Conservation (phyloP, 257 asterid genomes). For the Vinca minor region DNA sequence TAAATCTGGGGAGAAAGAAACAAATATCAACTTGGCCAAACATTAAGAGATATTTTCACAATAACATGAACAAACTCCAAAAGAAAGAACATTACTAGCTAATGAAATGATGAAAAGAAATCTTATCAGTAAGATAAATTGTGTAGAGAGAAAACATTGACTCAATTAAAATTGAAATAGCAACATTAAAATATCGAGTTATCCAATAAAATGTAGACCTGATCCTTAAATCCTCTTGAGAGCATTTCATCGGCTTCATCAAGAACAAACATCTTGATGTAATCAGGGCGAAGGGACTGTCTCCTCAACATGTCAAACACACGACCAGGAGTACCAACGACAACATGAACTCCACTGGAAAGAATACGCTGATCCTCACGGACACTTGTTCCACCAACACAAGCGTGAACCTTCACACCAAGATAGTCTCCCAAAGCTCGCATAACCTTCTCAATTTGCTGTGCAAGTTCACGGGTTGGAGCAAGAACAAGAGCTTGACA, state of each 20-base stretch:
- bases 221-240: slow-evolving; percentile 44
- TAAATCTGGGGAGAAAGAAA: slow-evolving; percentile 25
- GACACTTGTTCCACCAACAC: slow-evolving; percentile 45
- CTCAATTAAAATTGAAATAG: too few species aligned
- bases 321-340: slow-evolving; percentile 45
- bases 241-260: slow-evolving; percentile 54
- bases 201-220: slow-evolving; percentile 20
- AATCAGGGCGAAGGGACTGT: slow-evolving; percentile 39
- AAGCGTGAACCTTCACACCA: slow-evolving; percentile 45
- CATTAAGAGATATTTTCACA: too few species aligned
- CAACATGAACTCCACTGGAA: slow-evolving; percentile 40
- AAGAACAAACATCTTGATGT: slow-evolving; percentile 37
- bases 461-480: slow-evolving; percentile 48
- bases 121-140: too few species aligned
- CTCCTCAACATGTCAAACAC: slow-evolving; percentile 45
- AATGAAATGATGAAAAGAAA: too few species aligned
- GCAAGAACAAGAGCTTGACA: slow-evolving; percentile 47
- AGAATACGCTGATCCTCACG: slow-evolving; percentile 46
- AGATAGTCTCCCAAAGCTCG: slow-evolving; percentile 45
- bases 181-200: background rate
- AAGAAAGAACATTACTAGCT: too few species aligned
- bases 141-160: too few species aligned
- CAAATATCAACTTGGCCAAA: background rate
- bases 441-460: slow-evolving; percentile 49
- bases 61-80: too few species aligned